Evolutionary conservation across 2,329 filamentous ascomycete genomes (phyloP).

Genomic region (Colletotrichum paranaense): DNA sequence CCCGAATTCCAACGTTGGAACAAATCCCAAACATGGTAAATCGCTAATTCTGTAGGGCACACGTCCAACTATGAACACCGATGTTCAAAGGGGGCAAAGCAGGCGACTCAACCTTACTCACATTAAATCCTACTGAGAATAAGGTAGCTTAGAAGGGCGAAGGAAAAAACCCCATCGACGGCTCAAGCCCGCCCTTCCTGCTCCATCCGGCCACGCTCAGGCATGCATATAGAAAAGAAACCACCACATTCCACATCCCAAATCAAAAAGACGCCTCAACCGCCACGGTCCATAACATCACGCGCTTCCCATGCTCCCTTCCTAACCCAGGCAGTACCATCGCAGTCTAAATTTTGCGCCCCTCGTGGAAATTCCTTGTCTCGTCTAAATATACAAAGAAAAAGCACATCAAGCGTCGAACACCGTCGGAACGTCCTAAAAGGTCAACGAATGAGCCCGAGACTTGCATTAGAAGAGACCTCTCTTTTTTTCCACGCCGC

Average conservation of each 20-base stretch:
- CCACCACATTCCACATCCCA: background rate
- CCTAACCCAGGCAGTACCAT: background rate
- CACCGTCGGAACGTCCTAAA: background rate
- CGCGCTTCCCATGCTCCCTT: background rate
- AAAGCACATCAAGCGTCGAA: background rate
- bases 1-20: background rate
- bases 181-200: background rate
- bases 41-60: background rate
- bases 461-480: background rate
- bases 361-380: background rate
- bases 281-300: background rate
- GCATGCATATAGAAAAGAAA: background rate
- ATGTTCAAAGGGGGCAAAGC: background rate
- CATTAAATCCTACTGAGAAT: no score
- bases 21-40: background rate
- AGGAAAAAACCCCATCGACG: background rate
- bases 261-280: background rate
- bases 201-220: constrained; percentile 11
- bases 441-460: background rate
- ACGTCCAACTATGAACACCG: no score
- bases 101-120: no score
- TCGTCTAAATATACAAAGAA: constrained; percentile 17
- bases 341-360: no score
- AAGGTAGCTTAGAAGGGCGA: background rate
- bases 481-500: background rate